Base-by-base conservation (phyloP, 805 yeast genomes). In the Kodamaea neixiangensis region DNA sequence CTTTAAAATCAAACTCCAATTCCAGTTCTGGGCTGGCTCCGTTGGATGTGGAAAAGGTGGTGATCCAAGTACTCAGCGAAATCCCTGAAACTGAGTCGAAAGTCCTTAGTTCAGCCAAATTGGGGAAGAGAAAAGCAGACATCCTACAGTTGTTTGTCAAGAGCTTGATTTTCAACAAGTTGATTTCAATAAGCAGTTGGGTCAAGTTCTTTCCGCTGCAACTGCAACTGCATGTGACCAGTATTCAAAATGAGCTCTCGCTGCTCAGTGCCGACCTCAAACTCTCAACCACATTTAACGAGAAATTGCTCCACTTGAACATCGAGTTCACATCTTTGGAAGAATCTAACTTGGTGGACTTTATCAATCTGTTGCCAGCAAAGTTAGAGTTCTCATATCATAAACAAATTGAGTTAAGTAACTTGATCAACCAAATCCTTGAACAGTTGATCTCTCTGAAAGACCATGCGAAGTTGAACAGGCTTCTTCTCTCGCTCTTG, bases 261-360 rank as follows among this genome's bases (percentile, higher is more conserved):
- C 49, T 39, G 45, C 21, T 41, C 21, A 31, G 21, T 9, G 11
- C 50, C 5, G 46, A 47, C 18, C 46, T 39, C 33, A 43, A 41
- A 14, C 40, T 48, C 10, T 25, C 41, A 15, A 14, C 38, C 10
- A 58, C 62, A 38, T 62, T 73, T 49, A 59, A 63, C 40, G 63
- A 67, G 7, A 73, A 70, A 52, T 58, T 74, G 34, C 57, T 66
- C 42, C 58, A 65, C 44, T 56, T 70, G 22, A 72, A 69, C 54
- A 50, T 68, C 18, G 78, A 74, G 54, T 73, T 74, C 52, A 67
- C 73, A 1, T 71, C 77, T 1, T 54, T 74, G 10, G 73, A 69
- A 44, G 79, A 74, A 48, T 69, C 74, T 5, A 72, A 69, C 14
- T 58, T 73, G 19, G 47, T 67, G 5, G 71, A 67, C 18, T 66